These are phyloP conservation scores for Bolboschoenoplectus hybrid DNA, from an alignment of 202 grass and related monocot genomes.

Conservation along the genomic window DNA sequence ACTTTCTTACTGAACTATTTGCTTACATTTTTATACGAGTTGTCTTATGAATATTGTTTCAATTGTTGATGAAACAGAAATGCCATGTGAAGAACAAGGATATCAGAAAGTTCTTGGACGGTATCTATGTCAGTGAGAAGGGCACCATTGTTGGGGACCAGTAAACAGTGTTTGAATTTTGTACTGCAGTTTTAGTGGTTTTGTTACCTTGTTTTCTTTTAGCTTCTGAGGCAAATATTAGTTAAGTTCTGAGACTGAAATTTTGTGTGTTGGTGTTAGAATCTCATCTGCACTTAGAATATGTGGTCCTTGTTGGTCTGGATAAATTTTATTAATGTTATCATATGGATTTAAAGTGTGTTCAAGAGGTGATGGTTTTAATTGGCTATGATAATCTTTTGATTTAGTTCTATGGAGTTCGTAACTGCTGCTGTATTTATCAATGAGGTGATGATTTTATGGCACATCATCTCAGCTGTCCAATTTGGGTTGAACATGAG, in stretches of 20 bases:
- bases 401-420: background rate
- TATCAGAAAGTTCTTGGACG: slow-evolving; percentile 74
- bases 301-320: background rate
- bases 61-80: slow-evolving; percentile 49
- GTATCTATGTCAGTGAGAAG: slow-evolving; percentile 73
- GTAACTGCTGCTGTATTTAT: no score
- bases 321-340: slow-evolving; percentile 4
- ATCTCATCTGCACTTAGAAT: background rate
- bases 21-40: background rate
- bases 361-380: slow-evolving; percentile 8
- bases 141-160: slow-evolving; percentile 45
- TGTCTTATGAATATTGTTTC: background rate
- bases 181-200: slow-evolving; percentile 32
- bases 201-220: background rate
- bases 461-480: no score
- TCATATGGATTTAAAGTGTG: background rate
- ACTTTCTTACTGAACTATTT: background rate
- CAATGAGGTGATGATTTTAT: no score
- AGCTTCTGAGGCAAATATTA: slow-evolving; percentile 23
- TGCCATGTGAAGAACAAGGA: slow-evolving; percentile 71
- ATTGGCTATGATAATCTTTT: background rate
- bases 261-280: slow-evolving; percentile 21
- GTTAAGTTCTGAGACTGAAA: slow-evolving; percentile 25
- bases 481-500: no score
- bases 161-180: slow-evolving; percentile 50